Percentiles rank a stretch among this genome's conserved stretches.
Conservation (phyloP, 495 filamentous ascomycete genomes). For the Copromyces sp. region DNA sequence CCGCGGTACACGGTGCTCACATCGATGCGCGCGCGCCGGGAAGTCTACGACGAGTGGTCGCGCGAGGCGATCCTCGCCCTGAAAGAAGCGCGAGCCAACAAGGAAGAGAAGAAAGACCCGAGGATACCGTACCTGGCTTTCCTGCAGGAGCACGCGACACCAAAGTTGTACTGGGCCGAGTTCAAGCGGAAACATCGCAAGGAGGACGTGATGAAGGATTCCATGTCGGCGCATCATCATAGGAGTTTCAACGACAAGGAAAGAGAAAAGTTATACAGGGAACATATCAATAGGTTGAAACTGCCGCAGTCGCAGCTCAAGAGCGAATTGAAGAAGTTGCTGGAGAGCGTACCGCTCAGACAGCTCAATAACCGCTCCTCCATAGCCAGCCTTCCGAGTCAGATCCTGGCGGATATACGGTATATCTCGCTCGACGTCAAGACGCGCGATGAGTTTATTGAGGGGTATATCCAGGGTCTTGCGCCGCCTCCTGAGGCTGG, state of each 20-base stretch:
- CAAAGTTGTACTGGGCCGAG: conserved; percentile 93
- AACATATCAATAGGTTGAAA: conserved; percentile 71
- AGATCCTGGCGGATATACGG: conserved; percentile 63
- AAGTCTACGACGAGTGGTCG: conserved; percentile 75
- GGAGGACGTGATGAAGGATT: conserved; percentile 69
- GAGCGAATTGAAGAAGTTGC: conserved; percentile 64
- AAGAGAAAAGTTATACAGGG: conserved; percentile 82
- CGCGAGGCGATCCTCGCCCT: conserved; percentile 58
- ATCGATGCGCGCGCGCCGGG: conserved; percentile 71
- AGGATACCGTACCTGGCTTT: conserved; percentile 75
- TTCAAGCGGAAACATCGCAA: conserved; percentile 86
- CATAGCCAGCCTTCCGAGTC: conserved; percentile 49
- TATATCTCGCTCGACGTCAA: conserved; percentile 69
- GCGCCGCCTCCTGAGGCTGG: conserved; percentile 48
- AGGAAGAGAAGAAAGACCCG: conserved; percentile 76
- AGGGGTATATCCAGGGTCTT: conserved; percentile 65
- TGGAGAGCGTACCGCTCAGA: conserved; percentile 57
- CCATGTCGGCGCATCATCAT: conserved; percentile 7
- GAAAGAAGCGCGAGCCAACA: conserved; percentile 60
- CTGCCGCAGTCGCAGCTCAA: conserved; percentile 63
- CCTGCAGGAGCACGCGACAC: conserved; percentile 67
- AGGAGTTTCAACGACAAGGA: conserved; percentile 68
- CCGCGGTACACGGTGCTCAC: conserved; percentile 70
- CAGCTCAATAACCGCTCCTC: conserved; percentile 57
- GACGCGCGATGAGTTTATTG: conserved; percentile 61